phyloP scores from a whole-genome alignment of 345 rosid species.

The Rhodomyrtus tomentosa region DNA sequence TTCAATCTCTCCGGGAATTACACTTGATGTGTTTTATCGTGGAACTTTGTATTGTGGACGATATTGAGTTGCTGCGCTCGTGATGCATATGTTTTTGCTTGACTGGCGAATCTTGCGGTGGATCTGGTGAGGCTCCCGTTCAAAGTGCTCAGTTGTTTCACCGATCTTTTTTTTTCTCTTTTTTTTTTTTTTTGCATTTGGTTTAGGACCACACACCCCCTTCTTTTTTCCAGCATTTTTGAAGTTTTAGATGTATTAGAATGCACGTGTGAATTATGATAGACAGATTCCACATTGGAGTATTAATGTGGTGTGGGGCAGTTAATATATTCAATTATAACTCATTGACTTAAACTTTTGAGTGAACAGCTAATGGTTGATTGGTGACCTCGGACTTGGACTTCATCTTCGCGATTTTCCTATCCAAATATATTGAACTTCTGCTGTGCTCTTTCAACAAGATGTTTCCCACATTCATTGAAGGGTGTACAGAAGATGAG shows the following conservation, averaged over 20 bases:
- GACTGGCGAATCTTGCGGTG: conserved; percentile 55
- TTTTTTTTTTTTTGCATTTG: background rate
- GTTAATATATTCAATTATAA: no score
- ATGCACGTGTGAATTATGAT: no score
- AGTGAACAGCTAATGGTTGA: no score
- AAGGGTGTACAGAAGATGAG: background rate
- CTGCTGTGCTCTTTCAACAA: no score
- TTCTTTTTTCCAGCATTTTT: background rate
- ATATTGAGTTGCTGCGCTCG: conserved; percentile 77
- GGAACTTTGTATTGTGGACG: conserved; percentile 15
- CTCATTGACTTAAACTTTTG: no score
- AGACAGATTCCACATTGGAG: no score
- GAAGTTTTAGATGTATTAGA: no score
- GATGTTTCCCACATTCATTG: background rate
- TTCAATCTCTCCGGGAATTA: background rate
- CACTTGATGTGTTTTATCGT: background rate
- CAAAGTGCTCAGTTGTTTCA: conserved; percentile 53
- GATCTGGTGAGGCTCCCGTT: conserved; percentile 60
- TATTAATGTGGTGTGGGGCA: no score
- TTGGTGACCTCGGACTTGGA: no score
- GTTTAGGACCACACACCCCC: background rate
- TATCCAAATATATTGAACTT: no score
- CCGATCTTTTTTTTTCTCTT: conserved; percentile 8
- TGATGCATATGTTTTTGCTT: conserved; percentile 67
- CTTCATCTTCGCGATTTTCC: no score